Percentiles rank a stretch among this genome's conserved stretches.
These are phyloP conservation scores for Limtongia smithiae DNA, from an alignment of 805 yeast genomes.

Conservation along the genomic window DNA sequence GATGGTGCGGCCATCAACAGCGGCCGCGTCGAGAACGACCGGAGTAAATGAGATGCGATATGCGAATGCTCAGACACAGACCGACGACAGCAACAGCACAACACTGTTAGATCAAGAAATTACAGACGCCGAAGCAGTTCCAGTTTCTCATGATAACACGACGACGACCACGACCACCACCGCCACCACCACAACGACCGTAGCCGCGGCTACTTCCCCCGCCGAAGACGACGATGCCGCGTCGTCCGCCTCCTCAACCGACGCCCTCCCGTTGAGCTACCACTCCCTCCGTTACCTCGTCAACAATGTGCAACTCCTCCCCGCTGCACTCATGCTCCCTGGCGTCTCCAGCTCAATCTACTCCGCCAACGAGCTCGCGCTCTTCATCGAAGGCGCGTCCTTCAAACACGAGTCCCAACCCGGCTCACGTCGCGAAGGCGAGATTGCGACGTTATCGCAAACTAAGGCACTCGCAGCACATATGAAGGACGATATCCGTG, in stretches of 20 bases:
- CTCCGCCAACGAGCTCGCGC: slow-evolving; percentile 18
- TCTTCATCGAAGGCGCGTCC: slow-evolving; percentile 4
- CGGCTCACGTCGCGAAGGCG: slow-evolving; percentile 1
- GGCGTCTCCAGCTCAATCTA: slow-evolving; percentile 9
- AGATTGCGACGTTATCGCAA: slow-evolving; percentile 2
- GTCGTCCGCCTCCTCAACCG: not conserved
- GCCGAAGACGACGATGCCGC: not conserved
- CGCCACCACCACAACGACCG: too few relatives aligned
- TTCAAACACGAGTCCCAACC: slow-evolving; percentile 2
- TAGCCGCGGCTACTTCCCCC: not conserved
- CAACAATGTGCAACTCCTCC: not conserved
- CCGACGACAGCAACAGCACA: slow-evolving; percentile 3
- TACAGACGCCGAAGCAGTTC: too few relatives aligned
- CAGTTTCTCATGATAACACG: too few relatives aligned
- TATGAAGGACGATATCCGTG: slow-evolving; percentile 23
- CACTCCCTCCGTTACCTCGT: slow-evolving; percentile 9
- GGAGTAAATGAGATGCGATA: not conserved
- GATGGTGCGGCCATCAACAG: not conserved
- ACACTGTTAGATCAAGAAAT: not conserved
- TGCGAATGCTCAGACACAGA: slow-evolving; percentile 23
- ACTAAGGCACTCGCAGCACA: slow-evolving; percentile 7
- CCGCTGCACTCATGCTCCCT: slow-evolving; percentile 2
- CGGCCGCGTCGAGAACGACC: not conserved
- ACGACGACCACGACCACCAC: too few relatives aligned
- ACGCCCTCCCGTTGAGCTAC: slow-evolving; percentile 4